phyloP scores from a whole-genome alignment of 2,329 filamentous ascomycete genomes.

The Gyromitra esculenta region DNA sequence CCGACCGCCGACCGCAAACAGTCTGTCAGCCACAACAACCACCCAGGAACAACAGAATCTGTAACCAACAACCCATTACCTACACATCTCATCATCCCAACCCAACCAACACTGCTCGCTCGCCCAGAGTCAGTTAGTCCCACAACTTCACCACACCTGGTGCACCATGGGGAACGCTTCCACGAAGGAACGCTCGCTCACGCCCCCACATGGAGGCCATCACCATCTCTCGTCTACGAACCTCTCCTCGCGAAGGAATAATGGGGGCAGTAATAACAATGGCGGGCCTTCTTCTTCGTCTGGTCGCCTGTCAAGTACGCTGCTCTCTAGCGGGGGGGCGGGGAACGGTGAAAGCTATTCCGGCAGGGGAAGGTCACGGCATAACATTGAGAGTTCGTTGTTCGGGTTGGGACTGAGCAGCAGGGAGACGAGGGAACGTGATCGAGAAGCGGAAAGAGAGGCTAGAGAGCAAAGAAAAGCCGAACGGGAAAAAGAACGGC shows the following conservation, averaged over 20 bases:
- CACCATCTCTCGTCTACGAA: slow-evolving; percentile 55
- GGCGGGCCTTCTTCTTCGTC: slow-evolving; percentile 54
- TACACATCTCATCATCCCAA: slow-evolving; percentile 42
- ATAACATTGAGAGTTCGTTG: slow-evolving; percentile 55
- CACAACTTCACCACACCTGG: slow-evolving; percentile 36
- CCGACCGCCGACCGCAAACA: slow-evolving; percentile 33
- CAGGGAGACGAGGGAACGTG: slow-evolving; percentile 54
- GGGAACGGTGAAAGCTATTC: slow-evolving; percentile 50
- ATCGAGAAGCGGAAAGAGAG: slow-evolving; percentile 71
- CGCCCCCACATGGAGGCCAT: slow-evolving; percentile 52
- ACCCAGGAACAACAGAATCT: slow-evolving; percentile 43
- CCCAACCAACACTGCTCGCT: slow-evolving; percentile 17
- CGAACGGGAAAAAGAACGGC: slow-evolving; percentile 80
- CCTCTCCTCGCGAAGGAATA: slow-evolving; percentile 48
- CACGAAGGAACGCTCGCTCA: slow-evolving; percentile 57
- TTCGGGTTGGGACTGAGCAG: slow-evolving; percentile 55
- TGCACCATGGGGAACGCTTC: slow-evolving; percentile 57
- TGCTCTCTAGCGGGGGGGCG: slow-evolving; percentile 44
- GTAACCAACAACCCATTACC: slow-evolving; percentile 37
- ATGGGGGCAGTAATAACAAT: slow-evolving; percentile 49
- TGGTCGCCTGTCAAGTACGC: slow-evolving; percentile 48
- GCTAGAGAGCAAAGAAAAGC: slow-evolving; percentile 87
- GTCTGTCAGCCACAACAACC: slow-evolving; percentile 40
- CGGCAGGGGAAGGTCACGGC: slow-evolving; percentile 49
- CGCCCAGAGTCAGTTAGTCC: slow-evolving; percentile 31